These are phyloP conservation scores for Trichoderma arundinaceum DNA, from an alignment of 2,329 filamentous ascomycete genomes.

Conservation along the genomic window DNA sequence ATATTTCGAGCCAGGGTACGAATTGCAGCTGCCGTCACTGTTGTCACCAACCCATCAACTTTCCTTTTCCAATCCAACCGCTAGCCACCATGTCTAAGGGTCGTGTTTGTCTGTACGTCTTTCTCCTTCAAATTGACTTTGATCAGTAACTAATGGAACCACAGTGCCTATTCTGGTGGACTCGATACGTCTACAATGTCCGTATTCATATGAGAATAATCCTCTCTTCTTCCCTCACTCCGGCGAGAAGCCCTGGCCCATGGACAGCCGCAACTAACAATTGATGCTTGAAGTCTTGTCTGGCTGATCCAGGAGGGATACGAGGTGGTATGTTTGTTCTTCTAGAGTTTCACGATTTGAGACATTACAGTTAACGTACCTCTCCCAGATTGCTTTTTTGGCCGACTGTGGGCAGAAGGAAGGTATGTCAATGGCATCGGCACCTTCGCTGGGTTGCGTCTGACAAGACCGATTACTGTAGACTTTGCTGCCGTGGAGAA, in stretches of 20 bases:
- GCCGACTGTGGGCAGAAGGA: slow-evolving; percentile 70
- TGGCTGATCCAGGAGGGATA: slow-evolving; percentile 45
- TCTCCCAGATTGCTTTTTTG: slow-evolving; percentile 46
- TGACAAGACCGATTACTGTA: not conserved
- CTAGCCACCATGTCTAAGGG: slow-evolving; percentile 22
- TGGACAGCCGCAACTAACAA: too few relatives aligned
- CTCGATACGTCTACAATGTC: slow-evolving; percentile 51
- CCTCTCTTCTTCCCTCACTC: too few relatives aligned
- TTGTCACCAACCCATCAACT: too few relatives aligned
- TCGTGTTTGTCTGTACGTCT: slow-evolving; percentile 27
- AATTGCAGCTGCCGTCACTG: too few relatives aligned
- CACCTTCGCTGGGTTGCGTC: not conserved
- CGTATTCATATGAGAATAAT: too few relatives aligned
- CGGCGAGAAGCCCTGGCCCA: too few relatives aligned
- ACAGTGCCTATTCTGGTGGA: slow-evolving; percentile 32
- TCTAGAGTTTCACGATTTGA: too few relatives aligned
- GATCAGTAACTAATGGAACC: too few relatives aligned
- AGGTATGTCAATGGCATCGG: not conserved
- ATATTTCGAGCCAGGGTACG: too few relatives aligned
- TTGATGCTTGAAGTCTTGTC: slow-evolving; percentile 36
- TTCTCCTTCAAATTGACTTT: not conserved
- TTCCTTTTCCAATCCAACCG: too few relatives aligned
- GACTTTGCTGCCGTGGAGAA: slow-evolving; percentile 72
- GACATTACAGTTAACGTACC: too few relatives aligned
- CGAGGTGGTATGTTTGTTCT: slow-evolving; percentile 15